These are phyloP conservation scores for Fusarium musae DNA, from an alignment of 2,329 filamentous ascomycete genomes.

Conservation along the genomic window DNA sequence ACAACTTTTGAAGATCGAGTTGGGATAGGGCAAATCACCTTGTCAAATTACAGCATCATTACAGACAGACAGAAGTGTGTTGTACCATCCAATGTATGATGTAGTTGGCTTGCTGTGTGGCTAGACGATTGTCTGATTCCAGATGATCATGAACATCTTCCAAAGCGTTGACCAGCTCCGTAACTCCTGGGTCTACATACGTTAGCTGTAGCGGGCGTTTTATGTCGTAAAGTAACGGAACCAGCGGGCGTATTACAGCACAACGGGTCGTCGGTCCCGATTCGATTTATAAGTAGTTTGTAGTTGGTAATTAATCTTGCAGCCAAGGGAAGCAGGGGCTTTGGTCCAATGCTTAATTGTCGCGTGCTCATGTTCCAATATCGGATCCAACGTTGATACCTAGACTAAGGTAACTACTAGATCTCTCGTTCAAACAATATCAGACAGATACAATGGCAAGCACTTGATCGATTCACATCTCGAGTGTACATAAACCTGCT, in stretches of 20 bases:
- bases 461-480: background rate
- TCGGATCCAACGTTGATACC: background rate
- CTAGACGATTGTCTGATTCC: background rate
- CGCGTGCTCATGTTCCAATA: slow-evolving; percentile 32
- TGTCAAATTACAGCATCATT: background rate
- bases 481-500: background rate
- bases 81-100: background rate
- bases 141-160: background rate
- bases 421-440: background rate
- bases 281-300: slow-evolving; percentile 3
- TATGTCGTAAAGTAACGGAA: slow-evolving; percentile 23
- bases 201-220: slow-evolving; percentile 27
- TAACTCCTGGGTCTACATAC: background rate
- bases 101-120: background rate
- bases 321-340: slow-evolving; percentile 2
- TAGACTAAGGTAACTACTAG: background rate
- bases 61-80: background rate
- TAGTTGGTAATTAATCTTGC: slow-evolving; percentile 9
- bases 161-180: background rate
- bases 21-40: background rate
- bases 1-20: slow-evolving; percentile 11
- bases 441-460: background rate
- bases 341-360: slow-evolving; percentile 25
- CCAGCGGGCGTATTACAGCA: slow-evolving; percentile 30
- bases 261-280: slow-evolving; percentile 25